Evolutionary conservation across 768 basidiomycete genomes (phyloP).

Genomic region (Serendipita indica): DNA sequence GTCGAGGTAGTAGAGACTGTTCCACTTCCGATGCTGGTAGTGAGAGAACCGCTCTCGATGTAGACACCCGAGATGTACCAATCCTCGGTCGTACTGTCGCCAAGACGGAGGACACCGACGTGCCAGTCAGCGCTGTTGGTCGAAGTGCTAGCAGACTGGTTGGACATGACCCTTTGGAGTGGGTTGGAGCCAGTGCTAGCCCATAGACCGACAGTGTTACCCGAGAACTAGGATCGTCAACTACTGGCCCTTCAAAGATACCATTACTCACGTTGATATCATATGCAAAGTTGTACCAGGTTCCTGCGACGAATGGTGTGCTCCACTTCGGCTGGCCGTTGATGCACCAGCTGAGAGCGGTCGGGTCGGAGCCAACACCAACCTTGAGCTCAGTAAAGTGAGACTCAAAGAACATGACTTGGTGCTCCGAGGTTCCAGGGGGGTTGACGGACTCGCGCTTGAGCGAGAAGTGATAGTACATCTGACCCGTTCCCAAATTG

Average conservation of each 20-base stretch:
- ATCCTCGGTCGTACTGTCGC: constrained; percentile 34
- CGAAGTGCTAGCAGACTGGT: constrained; percentile 34
- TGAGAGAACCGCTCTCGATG: constrained; percentile 42
- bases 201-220: constrained; percentile 42
- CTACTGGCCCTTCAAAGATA: constrained; percentile 16
- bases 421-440: constrained; percentile 41
- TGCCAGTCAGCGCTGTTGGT: constrained; percentile 50
- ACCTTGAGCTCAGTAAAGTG: constrained; percentile 54
- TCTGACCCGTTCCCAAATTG: constrained; percentile 41
- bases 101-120: constrained; percentile 43
- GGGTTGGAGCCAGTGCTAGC: constrained; percentile 35
- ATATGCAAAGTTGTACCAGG: constrained; percentile 54
- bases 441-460: constrained; percentile 34
- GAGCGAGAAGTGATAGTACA: constrained; percentile 45
- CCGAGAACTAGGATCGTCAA: constrained; percentile 35
- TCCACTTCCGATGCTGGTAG: constrained; percentile 31
- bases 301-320: constrained; percentile 34
- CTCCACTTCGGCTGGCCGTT: constrained; percentile 33
- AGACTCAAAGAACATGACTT: constrained; percentile 36
- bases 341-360: constrained; percentile 41
- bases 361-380: constrained; percentile 27
- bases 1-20: constrained; percentile 17
- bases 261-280: constrained; percentile 46
- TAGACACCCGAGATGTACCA: constrained; percentile 49
- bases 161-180: constrained; percentile 34